Evolutionary conservation across 306 rosid species (phyloP).

Genomic region (Cucurbita maxima): DNA sequence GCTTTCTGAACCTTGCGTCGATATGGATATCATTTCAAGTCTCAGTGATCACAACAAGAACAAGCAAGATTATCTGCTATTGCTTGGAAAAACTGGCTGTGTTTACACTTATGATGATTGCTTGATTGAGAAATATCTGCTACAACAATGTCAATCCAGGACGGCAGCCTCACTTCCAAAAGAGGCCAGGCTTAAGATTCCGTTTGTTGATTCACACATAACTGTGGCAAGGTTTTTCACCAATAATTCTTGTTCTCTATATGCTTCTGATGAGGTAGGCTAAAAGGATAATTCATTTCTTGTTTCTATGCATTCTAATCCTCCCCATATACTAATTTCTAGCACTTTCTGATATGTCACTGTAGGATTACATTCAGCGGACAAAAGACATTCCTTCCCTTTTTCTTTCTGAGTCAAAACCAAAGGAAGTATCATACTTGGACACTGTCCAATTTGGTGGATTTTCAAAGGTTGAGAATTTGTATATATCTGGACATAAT

Average conservation of each 20-base stretch:
- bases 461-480: slow-evolving; percentile 46
- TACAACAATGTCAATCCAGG: slow-evolving; percentile 67
- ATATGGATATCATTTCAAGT: slow-evolving; percentile 58
- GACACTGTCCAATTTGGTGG: slow-evolving; percentile 41
- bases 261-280: slow-evolving; percentile 49
- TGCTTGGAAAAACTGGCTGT: slow-evolving; percentile 67
- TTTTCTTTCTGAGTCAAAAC: slow-evolving; percentile 40
- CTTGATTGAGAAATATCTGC: slow-evolving; percentile 52
- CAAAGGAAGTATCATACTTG: slow-evolving; percentile 33
- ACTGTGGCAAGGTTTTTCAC: slow-evolving; percentile 49
- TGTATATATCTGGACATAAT: slow-evolving; percentile 78
- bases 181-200: slow-evolving; percentile 62
- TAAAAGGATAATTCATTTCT: neutral
- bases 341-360: slow-evolving; percentile 9
- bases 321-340: neutral
- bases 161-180: slow-evolving; percentile 46
- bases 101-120: slow-evolving; percentile 57
- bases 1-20: slow-evolving; percentile 44
- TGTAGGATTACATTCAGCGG: slow-evolving; percentile 44
- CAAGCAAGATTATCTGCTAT: slow-evolving; percentile 41
- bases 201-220: slow-evolving; percentile 54
- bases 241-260: slow-evolving; percentile 22
- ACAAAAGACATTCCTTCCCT: slow-evolving; percentile 43
- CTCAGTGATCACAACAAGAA: slow-evolving; percentile 56
- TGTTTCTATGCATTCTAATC: neutral